Percentiles rank a stretch among this genome's conserved stretches.
Conservation (phyloP, 139 green algal genomes). For the Coelastrella sp. region DNA sequence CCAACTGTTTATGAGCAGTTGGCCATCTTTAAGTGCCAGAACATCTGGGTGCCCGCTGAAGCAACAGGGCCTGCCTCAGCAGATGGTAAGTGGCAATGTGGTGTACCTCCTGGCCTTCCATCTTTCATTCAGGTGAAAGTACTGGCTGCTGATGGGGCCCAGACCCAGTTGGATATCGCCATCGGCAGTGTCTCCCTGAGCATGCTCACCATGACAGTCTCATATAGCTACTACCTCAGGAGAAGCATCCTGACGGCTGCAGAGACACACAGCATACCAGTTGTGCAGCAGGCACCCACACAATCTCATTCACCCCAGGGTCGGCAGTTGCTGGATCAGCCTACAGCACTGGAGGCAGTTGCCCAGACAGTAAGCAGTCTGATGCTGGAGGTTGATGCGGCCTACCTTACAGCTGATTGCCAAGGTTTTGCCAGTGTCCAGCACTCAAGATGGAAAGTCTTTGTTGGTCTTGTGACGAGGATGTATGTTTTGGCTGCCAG, state of each 20-base stretch:
- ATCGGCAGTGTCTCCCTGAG: slow-evolving; percentile 44
- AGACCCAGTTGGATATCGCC: slow-evolving; percentile 47
- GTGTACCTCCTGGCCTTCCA: no score
- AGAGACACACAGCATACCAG: slow-evolving; percentile 32
- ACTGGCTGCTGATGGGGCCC: slow-evolving; percentile 39
- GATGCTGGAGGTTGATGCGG: no score
- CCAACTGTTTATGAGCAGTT: neutral
- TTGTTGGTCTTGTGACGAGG: neutral
- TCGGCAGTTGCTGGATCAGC: neutral
- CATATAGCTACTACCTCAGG: slow-evolving; percentile 39
- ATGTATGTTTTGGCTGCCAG: neutral
- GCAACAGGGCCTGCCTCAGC: neutral
- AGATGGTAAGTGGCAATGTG: no score
- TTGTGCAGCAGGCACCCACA: slow-evolving; percentile 15
- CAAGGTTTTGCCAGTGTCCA: neutral
- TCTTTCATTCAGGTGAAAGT: slow-evolving; percentile 17
- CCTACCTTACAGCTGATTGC: neutral
- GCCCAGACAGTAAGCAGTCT: neutral
- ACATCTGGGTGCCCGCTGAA: neutral
- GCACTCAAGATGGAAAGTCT: neutral
- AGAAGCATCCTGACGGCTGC: slow-evolving; percentile 6
- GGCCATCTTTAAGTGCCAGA: no score
- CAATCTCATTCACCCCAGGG: neutral
- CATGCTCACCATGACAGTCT: slow-evolving; percentile 11
- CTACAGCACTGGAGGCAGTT: neutral